A percentile compares a stretch with the other conserved stretches of the same genome.
These are phyloP conservation scores for Talaromyces thailandensis DNA, from an alignment of 495 filamentous ascomycete genomes.

Conservation along the genomic window DNA sequence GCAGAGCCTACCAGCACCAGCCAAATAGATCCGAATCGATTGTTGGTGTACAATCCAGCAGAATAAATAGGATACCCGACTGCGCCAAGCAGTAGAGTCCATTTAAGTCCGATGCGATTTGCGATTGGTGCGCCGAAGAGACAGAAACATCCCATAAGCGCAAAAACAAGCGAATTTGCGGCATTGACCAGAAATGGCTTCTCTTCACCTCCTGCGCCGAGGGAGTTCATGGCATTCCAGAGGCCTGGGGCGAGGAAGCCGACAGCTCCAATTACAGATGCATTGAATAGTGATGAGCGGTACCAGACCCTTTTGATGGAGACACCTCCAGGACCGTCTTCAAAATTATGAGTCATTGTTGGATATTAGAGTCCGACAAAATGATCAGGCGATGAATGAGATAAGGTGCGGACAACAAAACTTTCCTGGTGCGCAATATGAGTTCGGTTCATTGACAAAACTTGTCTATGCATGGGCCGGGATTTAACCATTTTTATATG, in stretches of 20 bases:
- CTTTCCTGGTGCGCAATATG: neutral
- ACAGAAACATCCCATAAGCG: conserved; percentile 49
- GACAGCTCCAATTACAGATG: conserved; percentile 27
- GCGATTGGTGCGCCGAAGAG: conserved; percentile 44
- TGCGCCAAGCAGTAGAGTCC: conserved; percentile 50
- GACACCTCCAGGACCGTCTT: neutral
- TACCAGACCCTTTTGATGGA: conserved; percentile 34
- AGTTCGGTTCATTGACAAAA: neutral
- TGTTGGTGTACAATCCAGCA: conserved; percentile 57
- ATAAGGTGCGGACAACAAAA: neutral
- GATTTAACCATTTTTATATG: neutral
- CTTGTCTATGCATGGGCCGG: neutral
- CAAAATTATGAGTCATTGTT: neutral
- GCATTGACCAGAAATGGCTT: conserved; percentile 52
- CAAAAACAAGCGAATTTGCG: conserved; percentile 57
- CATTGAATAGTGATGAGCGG: conserved; percentile 52
- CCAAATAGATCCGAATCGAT: conserved; percentile 56
- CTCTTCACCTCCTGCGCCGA: conserved; percentile 55
- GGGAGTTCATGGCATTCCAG: conserved; percentile 54
- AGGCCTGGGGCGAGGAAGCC: conserved; percentile 29
- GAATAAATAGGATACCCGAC: conserved; percentile 30
- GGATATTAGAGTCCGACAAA: neutral
- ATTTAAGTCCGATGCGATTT: conserved; percentile 50
- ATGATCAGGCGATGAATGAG: no score
- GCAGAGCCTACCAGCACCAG: conserved; percentile 55